phyloP scores from a whole-genome alignment of 164 flowering plant species.

The Umbilicus rupestris region DNA sequence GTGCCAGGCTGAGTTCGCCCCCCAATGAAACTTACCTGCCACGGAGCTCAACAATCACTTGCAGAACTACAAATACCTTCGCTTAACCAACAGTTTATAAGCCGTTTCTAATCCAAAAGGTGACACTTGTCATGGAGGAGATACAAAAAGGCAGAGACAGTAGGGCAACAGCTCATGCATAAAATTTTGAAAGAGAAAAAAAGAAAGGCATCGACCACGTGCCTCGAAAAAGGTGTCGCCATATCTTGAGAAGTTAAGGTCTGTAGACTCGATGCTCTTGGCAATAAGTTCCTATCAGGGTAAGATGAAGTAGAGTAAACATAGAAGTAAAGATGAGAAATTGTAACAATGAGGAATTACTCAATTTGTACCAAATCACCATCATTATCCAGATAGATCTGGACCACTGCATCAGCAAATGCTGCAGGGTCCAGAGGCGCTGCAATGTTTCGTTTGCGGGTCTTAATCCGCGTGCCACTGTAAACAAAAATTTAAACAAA shows the following conservation, averaged over 20 bases:
- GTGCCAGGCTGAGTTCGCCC: slow-evolving; percentile 98
- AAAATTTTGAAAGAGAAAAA: not conserved
- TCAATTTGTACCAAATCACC: slow-evolving; percentile 75
- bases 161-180: not conserved
- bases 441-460: slow-evolving; percentile 99
- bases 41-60: too few relatives aligned
- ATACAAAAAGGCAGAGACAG: not conserved
- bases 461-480: slow-evolving; percentile 99
- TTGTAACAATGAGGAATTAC: not conserved
- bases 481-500: not conserved
- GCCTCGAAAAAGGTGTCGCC: slow-evolving; percentile 98
- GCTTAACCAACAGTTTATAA: too few relatives aligned
- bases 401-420: slow-evolving; percentile 99
- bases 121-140: not conserved
- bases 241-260: slow-evolving; percentile 92
- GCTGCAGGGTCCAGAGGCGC: slow-evolving; percentile 99
- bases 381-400: slow-evolving; percentile 98
- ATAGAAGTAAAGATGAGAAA: not conserved
- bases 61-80: too few relatives aligned
- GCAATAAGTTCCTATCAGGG: slow-evolving; percentile 76
- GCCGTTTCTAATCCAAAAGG: too few relatives aligned
- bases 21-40: slow-evolving; percentile 88
- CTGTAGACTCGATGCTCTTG: slow-evolving; percentile 76
- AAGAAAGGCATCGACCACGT: slow-evolving; percentile 15
- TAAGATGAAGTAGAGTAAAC: not conserved